These are phyloP conservation scores for Boehmeria nivea DNA, from an alignment of 306 rosid genomes.

Conservation along the genomic window DNA sequence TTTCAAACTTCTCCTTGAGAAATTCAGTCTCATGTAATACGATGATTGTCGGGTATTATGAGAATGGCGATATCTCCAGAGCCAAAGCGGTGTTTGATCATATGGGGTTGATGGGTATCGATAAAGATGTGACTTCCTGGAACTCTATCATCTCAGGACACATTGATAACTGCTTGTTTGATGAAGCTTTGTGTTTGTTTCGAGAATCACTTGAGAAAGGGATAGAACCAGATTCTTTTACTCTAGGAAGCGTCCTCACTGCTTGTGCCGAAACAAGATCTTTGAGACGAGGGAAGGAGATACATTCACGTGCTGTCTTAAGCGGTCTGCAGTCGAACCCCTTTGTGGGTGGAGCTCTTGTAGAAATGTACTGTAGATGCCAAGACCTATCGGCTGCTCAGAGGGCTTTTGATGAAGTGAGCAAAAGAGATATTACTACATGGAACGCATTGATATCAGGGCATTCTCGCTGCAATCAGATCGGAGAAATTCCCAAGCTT, in stretches of 20 bases:
- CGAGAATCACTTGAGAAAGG: slow-evolving; percentile 32
- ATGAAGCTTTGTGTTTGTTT: slow-evolving; percentile 38
- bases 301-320: slow-evolving; percentile 39
- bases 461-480: slow-evolving; percentile 27
- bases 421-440: slow-evolving; percentile 44
- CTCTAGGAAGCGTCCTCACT: slow-evolving; percentile 48
- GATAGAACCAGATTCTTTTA: slow-evolving; percentile 42
- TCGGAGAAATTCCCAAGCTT: slow-evolving; percentile 26
- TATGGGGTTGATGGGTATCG: slow-evolving; percentile 27
- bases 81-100: slow-evolving; percentile 47
- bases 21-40: slow-evolving; percentile 40
- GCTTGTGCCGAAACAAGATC: slow-evolving; percentile 40
- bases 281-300: slow-evolving; percentile 36
- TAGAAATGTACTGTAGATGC: slow-evolving; percentile 51
- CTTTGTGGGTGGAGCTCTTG: slow-evolving; percentile 58
- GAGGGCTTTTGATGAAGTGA: slow-evolving; percentile 38
- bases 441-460: slow-evolving; percentile 57
- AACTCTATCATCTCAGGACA: slow-evolving; percentile 53
- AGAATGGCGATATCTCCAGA: slow-evolving; percentile 30
- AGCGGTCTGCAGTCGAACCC: slow-evolving; percentile 42
- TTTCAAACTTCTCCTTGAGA: slow-evolving; percentile 35
- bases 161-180: slow-evolving; percentile 24
- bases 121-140: slow-evolving; percentile 42
- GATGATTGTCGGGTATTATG: slow-evolving; percentile 50
- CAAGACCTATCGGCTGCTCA: slow-evolving; percentile 34